Evolutionary conservation across 331 rosid genomes (phyloP).

Genomic region (Ulmus americana): DNA sequence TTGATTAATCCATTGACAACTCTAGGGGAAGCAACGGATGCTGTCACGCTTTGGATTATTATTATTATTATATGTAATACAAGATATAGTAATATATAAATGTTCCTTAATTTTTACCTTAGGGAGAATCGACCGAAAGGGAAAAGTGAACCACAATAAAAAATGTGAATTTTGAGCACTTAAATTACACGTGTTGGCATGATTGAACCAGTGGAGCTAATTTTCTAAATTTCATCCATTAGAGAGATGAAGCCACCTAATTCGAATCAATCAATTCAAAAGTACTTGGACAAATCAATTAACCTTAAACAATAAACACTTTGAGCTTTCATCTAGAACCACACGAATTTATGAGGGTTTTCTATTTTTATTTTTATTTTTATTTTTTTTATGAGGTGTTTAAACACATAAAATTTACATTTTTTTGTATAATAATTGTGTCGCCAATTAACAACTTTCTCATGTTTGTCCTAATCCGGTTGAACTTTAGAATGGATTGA

Average conservation of each 20-base stretch:
- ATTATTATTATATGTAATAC: not conserved
- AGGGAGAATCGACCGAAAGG: not conserved
- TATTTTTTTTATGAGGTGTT: too few species aligned
- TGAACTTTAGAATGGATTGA: too few species aligned
- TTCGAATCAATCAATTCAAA: too few species aligned
- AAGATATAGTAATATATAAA: not conserved
- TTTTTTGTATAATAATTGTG: too few species aligned
- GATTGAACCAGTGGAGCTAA: not conserved
- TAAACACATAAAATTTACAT: too few species aligned
- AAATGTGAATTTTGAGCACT: not conserved
- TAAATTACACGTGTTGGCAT: not conserved
- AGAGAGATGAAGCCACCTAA: too few species aligned
- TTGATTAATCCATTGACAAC: conserved; percentile 2
- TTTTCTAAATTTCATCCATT: not conserved
- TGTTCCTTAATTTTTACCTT: not conserved
- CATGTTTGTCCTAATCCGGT: too few species aligned
- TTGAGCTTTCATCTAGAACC: not conserved
- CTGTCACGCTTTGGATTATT: not conserved
- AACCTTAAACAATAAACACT: too few species aligned
- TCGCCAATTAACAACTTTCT: too few species aligned
- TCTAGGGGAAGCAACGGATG: conserved; percentile 8
- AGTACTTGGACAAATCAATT: too few species aligned
- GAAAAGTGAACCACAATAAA: not conserved
- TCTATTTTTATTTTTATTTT: too few species aligned
- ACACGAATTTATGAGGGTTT: not conserved